Evolutionary conservation across 805 yeast species (phyloP).

Genomic region (Zygosaccharomyces gambellarensis): DNA sequence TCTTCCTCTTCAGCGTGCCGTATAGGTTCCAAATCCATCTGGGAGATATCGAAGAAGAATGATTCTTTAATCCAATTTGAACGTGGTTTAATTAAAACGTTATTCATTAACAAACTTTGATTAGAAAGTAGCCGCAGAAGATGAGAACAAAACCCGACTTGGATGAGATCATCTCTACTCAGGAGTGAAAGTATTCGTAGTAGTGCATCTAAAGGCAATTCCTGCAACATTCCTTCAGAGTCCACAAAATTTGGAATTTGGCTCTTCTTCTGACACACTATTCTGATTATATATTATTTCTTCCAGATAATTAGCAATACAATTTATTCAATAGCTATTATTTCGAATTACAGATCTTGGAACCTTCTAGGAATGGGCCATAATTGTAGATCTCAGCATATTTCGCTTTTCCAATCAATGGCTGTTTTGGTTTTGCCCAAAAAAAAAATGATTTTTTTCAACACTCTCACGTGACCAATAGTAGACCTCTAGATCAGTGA

Average conservation of each 20-base stretch:
- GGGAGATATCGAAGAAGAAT: slow-evolving; percentile 17
- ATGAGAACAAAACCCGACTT: slow-evolving; percentile 20
- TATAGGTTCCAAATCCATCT: slow-evolving; percentile 1
- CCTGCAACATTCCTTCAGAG: slow-evolving; percentile 9
- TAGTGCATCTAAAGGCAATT: slow-evolving; percentile 26
- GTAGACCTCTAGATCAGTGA: neutral
- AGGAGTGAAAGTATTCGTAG: slow-evolving; percentile 23
- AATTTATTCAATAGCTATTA: neutral
- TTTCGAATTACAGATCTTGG: neutral
- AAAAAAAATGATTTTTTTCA: neutral
- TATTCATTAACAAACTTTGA: slow-evolving; percentile 20
- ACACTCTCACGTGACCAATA: slow-evolving; percentile 7
- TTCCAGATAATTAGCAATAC: neutral
- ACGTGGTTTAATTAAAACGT: slow-evolving; percentile 12
- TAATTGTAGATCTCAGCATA: neutral
- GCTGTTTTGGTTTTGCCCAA: slow-evolving; percentile 13
- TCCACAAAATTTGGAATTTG: neutral
- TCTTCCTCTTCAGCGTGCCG: slow-evolving; percentile 5
- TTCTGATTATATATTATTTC: neutral
- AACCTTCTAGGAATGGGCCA: neutral
- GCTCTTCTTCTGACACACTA: neutral
- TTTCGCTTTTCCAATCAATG: slow-evolving; percentile 4
- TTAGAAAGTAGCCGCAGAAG: slow-evolving; percentile 25
- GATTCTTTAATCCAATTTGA: slow-evolving; percentile 21
- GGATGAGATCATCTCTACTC: slow-evolving; percentile 21